Evolutionary conservation across 2,329 filamentous ascomycete species (phyloP).

Genomic region (Hypoxylon sp.): DNA sequence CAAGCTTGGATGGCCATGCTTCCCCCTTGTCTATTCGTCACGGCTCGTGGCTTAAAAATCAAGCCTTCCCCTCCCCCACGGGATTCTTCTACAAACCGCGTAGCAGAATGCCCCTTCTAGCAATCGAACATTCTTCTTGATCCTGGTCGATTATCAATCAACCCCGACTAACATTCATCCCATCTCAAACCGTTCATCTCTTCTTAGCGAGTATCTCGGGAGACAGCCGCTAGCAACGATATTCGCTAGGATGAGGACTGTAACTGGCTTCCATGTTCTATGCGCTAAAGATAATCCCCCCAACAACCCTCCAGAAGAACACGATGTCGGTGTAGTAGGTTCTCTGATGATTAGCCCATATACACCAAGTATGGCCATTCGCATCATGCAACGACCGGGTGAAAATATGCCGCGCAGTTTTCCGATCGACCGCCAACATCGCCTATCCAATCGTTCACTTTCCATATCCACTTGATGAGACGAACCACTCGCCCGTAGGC

Average conservation of each 20-base stretch:
- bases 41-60: constrained; percentile 12
- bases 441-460: constrained; percentile 7
- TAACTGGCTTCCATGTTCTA: too few relatives aligned
- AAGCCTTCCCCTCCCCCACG: constrained; percentile 17
- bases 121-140: constrained; percentile 10
- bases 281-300: too few relatives aligned
- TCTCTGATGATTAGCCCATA: too few relatives aligned
- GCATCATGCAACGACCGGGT: constrained; percentile 14
- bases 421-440: constrained; percentile 11
- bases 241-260: too few relatives aligned
- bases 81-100: constrained; percentile 25
- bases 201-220: too few relatives aligned
- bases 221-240: too few relatives aligned
- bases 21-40: constrained; percentile 22
- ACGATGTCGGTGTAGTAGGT: too few relatives aligned
- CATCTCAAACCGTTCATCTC: constrained; percentile 15
- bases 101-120: constrained; percentile 30
- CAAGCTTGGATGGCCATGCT: constrained; percentile 21
- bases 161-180: constrained; percentile 11
- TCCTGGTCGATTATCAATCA: constrained; percentile 14
- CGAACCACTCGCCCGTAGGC: constrained; percentile 1
- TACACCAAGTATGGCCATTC: background rate
- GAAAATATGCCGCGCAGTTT: constrained; percentile 17
- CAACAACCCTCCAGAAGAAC: too few relatives aligned
- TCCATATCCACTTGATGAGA: constrained; percentile 4